Evolutionary conservation across 371 early-diverging fungal species (phyloP), one percentile per base, ranked within the genome.

Genomic region (Lichtheimia corymbifera): DNA sequence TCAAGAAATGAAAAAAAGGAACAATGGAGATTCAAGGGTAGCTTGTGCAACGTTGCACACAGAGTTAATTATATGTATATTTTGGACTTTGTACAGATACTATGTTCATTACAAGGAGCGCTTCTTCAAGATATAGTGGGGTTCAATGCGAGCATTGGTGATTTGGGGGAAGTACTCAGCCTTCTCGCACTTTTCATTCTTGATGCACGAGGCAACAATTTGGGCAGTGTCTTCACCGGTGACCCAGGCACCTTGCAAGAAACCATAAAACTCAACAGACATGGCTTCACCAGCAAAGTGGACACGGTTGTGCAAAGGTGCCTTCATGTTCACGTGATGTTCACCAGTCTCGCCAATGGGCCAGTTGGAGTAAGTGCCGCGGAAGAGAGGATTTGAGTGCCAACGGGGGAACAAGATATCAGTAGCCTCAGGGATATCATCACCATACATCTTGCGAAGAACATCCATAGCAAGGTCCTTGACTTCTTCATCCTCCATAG

Each of bases 321-420:
- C 80, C n/a, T 63, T 64, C 76, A 80, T 72, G 53, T 80, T 80
- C 41, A 41, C 59, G 41, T 80, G 80, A 20, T 80, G 77, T 20
- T 77, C 62, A 35, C 62, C 64, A n/a, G 70, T 58, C 47, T 77
- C 76, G 17, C 80, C 80, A 68, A 77, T 73, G 12, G 80, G 80
- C 80, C 80, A 80, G 49, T 80, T 80, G 2, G 76, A 75, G 54
- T 80, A 80, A n/a, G 71, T 65, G 5, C 80, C 77, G 35, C 76
- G 63, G 58, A 80, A 80, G 7, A 80, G 64, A 17, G 80, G 80
- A 47, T 80, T 70, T 24, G 55, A 60, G 40, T 72, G 68, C 80
- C 80, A 80, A 14, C 77, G 73, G 42, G 77, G 77, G 41, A 80
- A 55, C 13, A 77, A 28, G 1, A 80, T 72, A 1, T 69, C 66